A percentile compares a stretch with the other conserved stretches of the same genome.
phyloP scores from a whole-genome alignment of 108 stramenopile species.

The Pseudonitzschia multiseries region DNA sequence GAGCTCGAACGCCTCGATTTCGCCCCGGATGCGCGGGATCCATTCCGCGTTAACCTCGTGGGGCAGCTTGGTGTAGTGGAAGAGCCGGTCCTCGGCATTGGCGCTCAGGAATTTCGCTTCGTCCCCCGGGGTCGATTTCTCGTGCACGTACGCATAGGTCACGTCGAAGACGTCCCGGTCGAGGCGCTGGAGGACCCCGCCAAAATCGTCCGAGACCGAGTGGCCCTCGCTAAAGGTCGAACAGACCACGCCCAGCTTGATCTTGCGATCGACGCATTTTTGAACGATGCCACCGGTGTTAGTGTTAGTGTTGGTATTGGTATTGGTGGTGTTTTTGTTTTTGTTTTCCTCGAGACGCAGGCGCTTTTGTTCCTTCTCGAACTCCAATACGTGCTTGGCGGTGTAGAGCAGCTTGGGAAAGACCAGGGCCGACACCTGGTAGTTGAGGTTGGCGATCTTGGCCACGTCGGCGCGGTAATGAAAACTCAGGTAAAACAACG shows the following conservation, averaged over 20 bases:
- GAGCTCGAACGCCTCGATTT: constrained; percentile 18
- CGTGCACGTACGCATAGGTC: constrained; percentile 15
- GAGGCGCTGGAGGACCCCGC: constrained; percentile 27
- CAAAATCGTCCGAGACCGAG: constrained; percentile 34
- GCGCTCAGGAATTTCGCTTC: constrained; percentile 7
- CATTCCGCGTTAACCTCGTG: neutral
- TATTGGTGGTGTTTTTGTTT: neutral
- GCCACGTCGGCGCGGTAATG: constrained; percentile 37
- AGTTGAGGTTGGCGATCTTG: constrained; percentile 17
- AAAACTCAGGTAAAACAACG: constrained; percentile 32
- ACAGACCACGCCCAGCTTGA: constrained; percentile 26
- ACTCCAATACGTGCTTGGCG: neutral
- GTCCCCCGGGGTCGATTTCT: neutral
- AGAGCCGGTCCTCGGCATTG: constrained; percentile 19
- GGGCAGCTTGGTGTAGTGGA: constrained; percentile 5
- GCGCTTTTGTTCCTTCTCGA: neutral
- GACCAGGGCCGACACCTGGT: constrained; percentile 20
- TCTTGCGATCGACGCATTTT: constrained; percentile 14
- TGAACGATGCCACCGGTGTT: neutral
- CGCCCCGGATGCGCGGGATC: neutral
- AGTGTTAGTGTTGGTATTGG: neutral
- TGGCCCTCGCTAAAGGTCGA: constrained; percentile 14
- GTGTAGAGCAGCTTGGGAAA: constrained; percentile 33
- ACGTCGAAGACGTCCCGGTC: constrained; percentile 33
- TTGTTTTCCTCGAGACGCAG: neutral